A percentile compares a stretch with the other conserved stretches of the same genome.
Evolutionary conservation across 1,284 basidiomycete species (phyloP).

Genomic region (Ceratobasidium sp.): DNA sequence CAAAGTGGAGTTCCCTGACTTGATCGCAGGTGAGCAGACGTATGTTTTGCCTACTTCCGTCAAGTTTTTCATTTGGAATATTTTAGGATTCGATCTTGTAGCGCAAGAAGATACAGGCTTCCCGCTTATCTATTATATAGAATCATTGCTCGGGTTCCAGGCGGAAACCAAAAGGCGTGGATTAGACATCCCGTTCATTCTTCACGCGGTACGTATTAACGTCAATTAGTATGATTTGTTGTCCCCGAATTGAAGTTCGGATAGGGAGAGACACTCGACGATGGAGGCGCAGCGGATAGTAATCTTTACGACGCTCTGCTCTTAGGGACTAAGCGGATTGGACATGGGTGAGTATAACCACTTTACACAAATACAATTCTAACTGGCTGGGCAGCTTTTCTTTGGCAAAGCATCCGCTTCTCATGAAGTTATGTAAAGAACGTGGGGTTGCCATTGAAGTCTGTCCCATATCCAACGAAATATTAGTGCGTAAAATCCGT

Average conservation of each 20-base stretch:
- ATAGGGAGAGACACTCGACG: slow-evolving; percentile 48
- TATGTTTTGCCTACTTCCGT: background rate
- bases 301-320: slow-evolving; percentile 65
- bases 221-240: slow-evolving; percentile 84
- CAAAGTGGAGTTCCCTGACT: slow-evolving; percentile 79
- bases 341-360: slow-evolving; percentile 60
- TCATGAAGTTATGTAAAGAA: slow-evolving; percentile 56
- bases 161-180: slow-evolving; percentile 69
- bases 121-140: slow-evolving; percentile 75
- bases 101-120: slow-evolving; percentile 77
- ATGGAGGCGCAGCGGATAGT: slow-evolving; percentile 65
- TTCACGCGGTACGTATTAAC: slow-evolving; percentile 72
- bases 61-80: background rate
- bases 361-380: background rate
- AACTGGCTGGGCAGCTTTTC: slow-evolving; percentile 50
- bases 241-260: no score
- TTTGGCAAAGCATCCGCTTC: slow-evolving; percentile 56
- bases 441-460: slow-evolving; percentile 55
- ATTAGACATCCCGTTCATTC: slow-evolving; percentile 80
- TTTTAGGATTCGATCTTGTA: slow-evolving; percentile 83
- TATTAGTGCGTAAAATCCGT: slow-evolving; percentile 5
- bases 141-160: slow-evolving; percentile 73
- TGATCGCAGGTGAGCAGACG: slow-evolving; percentile 75
- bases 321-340: slow-evolving; percentile 57
- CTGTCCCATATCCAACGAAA: slow-evolving; percentile 50